A percentile compares a stretch with the other conserved stretches of the same genome.
These are phyloP conservation scores for Phycomyces blakesleeanus DNA, from an alignment of 192 early-diverging fungal genomes.

Conservation along the genomic window DNA sequence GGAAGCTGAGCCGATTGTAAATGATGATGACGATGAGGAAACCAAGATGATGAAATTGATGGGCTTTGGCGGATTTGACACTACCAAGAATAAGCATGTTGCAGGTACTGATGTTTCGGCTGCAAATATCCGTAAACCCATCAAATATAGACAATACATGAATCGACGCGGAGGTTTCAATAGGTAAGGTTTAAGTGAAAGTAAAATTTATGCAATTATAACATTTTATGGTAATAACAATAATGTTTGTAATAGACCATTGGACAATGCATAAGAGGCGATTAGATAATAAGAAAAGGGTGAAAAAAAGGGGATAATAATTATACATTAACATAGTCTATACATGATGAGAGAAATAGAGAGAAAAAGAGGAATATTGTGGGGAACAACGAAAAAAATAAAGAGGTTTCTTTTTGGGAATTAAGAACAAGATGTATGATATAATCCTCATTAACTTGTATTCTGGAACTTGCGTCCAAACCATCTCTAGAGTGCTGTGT, in stretches of 20 bases:
- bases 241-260: conserved; percentile 14
- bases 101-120: conserved; percentile 66
- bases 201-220: conserved; percentile 12
- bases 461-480: too few species aligned
- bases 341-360: background rate
- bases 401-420: background rate
- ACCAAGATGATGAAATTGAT: conserved; percentile 79
- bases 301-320: background rate
- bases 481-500: background rate
- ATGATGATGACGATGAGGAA: conserved; percentile 57
- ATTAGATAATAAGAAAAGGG: background rate
- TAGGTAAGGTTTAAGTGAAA: conserved; percentile 19
- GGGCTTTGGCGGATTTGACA: conserved; percentile 87
- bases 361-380: background rate
- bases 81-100: conserved; percentile 82
- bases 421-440: too few species aligned
- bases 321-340: too few species aligned
- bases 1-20: background rate
- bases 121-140: conserved; percentile 80
- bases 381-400: background rate
- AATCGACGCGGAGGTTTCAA: conserved; percentile 85
- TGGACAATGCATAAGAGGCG: conserved; percentile 12
- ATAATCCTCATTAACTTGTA: too few species aligned
- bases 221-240: background rate
- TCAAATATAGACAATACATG: conserved; percentile 92